phyloP scores from a whole-genome alignment of 352 stramenopile genomes.

The Pythium sp. region DNA sequence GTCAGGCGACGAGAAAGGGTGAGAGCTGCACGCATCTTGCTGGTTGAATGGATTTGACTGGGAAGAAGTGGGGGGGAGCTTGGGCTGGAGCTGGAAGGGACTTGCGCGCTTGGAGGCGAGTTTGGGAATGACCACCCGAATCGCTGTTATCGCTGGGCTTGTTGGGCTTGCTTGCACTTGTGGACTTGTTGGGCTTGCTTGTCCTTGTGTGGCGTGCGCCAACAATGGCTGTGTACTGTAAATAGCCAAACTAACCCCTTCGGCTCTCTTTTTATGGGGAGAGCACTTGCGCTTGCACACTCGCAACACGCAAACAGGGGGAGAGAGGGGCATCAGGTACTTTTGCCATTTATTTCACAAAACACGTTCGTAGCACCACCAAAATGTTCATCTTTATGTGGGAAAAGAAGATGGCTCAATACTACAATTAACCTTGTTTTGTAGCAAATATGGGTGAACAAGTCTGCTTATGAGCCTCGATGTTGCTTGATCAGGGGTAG shows the following conservation, averaged over 20 bases:
- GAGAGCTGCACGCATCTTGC: constrained; percentile 34
- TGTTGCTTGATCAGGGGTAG: constrained; percentile 15
- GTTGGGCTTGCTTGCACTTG: neutral
- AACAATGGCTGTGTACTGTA: neutral
- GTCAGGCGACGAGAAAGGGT: constrained; percentile 25
- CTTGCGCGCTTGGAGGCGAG: constrained; percentile 10
- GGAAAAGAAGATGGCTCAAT: neutral
- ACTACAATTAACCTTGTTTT: neutral
- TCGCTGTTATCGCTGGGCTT: neutral
- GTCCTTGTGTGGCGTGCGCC: neutral
- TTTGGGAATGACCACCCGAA: constrained; percentile 19
- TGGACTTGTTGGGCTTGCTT: neutral
- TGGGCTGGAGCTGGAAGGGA: neutral
- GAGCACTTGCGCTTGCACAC: constrained; percentile 1
- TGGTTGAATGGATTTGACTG: neutral
- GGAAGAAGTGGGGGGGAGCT: neutral
- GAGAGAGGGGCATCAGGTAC: neutral
- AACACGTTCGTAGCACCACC: constrained; percentile 24
- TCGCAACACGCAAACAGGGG: neutral
- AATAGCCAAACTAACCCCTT: constrained; percentile 2
- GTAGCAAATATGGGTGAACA: neutral
- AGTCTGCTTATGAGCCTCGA: neutral
- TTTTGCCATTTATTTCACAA: neutral
- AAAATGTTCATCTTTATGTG: constrained; percentile 20
- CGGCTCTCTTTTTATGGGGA: neutral